Base-by-base conservation (phyloP, 176 grass and related monocot genomes). In the Musa troglodytarum region DNA sequence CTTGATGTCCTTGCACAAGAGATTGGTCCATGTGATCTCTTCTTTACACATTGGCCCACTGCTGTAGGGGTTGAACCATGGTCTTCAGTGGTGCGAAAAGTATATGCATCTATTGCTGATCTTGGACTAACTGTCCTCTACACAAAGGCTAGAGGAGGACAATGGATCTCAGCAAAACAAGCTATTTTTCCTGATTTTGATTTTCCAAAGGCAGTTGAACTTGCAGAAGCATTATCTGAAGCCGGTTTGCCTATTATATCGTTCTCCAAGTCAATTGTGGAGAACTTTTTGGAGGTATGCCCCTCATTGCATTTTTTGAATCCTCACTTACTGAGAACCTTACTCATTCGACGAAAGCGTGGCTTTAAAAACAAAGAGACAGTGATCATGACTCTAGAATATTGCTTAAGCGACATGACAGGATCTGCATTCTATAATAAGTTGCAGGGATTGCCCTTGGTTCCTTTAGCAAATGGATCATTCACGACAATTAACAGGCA, bases 381-480 rank as follows among this genome's bases (percentile, higher is more conserved):
- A 24, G 80, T 81, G 77, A 75, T 97, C 77, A 82, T 92, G 83
- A 86, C 85, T 72, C 65, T 97, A 62, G 93, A 97, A 74, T 97
- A 97, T 81, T 93, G 93, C 82, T 84, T 97, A 76, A 93, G 77
- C 80, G 93, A 97, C 81, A 84, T 93, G 64, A 81, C 34, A 49
- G 87, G 63, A 55, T 49, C 71, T 79, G 72, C 75, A 50, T 86
- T 90, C 82, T 83, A 50, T 81, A 86, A 90, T 76, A 88, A 90
- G 79, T 82, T 97, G 83, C 90, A 90, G 65, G 90, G 93, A 61
- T 79, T 97, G 76, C 69, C 90, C 74, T 85, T 97, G 75, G 75
- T 97, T 88, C 90, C 93, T 72, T 83, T 97, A 68, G 90, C 86
- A 83, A 97, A 97, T 88, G 90, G 90, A 79, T 93, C 86, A 74